Evolutionary conservation across 2,329 filamentous ascomycete genomes (phyloP).

Genomic region (Nigrospora osmanthi): DNA sequence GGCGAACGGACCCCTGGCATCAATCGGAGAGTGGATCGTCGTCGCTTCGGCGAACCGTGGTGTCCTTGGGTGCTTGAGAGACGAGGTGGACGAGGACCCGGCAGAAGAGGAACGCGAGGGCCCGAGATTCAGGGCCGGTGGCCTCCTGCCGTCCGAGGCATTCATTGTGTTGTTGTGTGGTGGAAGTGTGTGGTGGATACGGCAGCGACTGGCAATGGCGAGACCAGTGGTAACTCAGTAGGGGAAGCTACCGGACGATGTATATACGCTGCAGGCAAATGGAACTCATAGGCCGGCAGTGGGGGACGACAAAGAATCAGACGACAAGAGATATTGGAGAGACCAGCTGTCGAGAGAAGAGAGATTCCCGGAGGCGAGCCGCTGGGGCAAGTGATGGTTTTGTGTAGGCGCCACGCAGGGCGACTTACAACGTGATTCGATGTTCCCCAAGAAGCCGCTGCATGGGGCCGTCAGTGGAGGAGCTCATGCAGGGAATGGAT

Average conservation of each 20-base stretch:
- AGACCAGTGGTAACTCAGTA: slow-evolving; percentile 27
- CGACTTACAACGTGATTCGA: slow-evolving; percentile 21
- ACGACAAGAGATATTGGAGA: slow-evolving; percentile 30
- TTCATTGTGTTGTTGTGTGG: slow-evolving; percentile 13
- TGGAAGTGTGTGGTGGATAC: slow-evolving; percentile 7
- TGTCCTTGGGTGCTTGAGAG: slow-evolving; percentile 61
- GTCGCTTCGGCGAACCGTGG: slow-evolving; percentile 79
- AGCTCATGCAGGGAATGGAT: slow-evolving; percentile 27
- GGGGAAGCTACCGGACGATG: slow-evolving; percentile 11
- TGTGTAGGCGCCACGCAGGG: slow-evolving; percentile 34
- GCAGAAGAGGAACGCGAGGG: slow-evolving; percentile 40
- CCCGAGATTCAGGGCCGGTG: slow-evolving; percentile 45
- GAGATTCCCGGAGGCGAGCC: slow-evolving; percentile 21
- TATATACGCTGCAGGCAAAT: slow-evolving; percentile 17
- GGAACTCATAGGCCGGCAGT: slow-evolving; percentile 15
- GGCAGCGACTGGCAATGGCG: slow-evolving; percentile 22
- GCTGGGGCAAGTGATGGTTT: slow-evolving; percentile 39
- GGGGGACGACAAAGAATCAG: slow-evolving; percentile 15
- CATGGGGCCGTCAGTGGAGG: slow-evolving; percentile 30
- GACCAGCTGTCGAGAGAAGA: slow-evolving; percentile 48
- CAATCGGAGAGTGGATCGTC: slow-evolving; percentile 68
- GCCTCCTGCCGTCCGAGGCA: slow-evolving; percentile 44
- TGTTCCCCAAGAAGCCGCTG: slow-evolving; percentile 20
- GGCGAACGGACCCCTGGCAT: slow-evolving; percentile 51
- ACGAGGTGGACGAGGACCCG: slow-evolving; percentile 43